Conservation (phyloP, 352 stramenopile species). For the Globisporangium okanoganense region DNA sequence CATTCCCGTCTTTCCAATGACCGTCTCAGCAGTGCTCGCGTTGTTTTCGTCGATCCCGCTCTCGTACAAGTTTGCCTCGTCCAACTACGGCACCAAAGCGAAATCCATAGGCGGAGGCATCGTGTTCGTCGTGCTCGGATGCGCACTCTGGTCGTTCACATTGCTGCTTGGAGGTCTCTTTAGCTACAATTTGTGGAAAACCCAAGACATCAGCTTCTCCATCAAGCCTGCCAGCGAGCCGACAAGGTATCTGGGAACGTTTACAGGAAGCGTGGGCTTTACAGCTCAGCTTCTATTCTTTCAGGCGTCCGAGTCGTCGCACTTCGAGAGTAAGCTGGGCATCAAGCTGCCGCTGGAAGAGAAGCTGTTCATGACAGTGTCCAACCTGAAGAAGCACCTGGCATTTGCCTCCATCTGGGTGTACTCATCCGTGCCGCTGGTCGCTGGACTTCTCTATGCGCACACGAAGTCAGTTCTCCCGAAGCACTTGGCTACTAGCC, state of each 20-base stretch:
- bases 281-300: conserved; percentile 44
- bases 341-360: not conserved
- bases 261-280: conserved; percentile 45
- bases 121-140: conserved; percentile 46
- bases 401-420: conserved; percentile 14
- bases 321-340: not conserved
- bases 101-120: conserved; percentile 41
- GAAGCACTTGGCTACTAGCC: conserved; percentile 23
- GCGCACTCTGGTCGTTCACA: conserved; percentile 55
- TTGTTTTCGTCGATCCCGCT: conserved; percentile 51
- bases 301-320: conserved; percentile 23
- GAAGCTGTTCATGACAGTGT: conserved; percentile 5
- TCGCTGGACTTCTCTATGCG: conserved; percentile 19
- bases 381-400: conserved; percentile 13
- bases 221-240: conserved; percentile 4
- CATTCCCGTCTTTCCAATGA: conserved; percentile 45
- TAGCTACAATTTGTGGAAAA: conserved; percentile 36
- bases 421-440: conserved; percentile 16
- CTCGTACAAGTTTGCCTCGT: conserved; percentile 40
- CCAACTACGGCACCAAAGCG: conserved; percentile 21
- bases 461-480: conserved; percentile 27
- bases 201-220: conserved; percentile 16
- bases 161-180: conserved; percentile 44
- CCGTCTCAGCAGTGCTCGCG: conserved; percentile 35
- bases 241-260: conserved; percentile 42